A percentile compares a stretch with the other conserved stretches of the same genome.
Conservation (phyloP, 306 rosid genomes). For the Benincasa hispida region DNA sequence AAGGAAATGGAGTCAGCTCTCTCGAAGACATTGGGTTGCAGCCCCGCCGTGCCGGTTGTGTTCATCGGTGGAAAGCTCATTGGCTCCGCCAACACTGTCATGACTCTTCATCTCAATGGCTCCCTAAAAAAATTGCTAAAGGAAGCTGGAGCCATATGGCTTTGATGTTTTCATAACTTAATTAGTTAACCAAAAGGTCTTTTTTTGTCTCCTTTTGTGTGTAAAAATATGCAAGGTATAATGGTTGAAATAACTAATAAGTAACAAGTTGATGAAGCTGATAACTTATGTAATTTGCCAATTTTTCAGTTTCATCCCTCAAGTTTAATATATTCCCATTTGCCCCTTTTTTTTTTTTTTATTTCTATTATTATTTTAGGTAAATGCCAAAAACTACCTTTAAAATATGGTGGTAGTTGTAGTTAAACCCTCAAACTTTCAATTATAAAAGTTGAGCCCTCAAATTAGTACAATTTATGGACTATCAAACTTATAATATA, state of each 20-base stretch:
- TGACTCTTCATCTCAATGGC: constrained; percentile 78
- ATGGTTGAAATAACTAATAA: too few species aligned
- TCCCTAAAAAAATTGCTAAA: constrained; percentile 73
- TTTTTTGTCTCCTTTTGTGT: too few species aligned
- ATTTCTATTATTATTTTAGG: too few species aligned
- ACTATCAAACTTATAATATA: too few species aligned
- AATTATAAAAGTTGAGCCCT: too few species aligned
- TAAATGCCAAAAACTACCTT: too few species aligned
- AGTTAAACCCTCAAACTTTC: too few species aligned
- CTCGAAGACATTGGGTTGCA: constrained; percentile 39
- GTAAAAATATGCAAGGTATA: too few species aligned
- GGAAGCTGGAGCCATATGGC: constrained; percentile 77
- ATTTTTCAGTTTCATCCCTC: background rate
- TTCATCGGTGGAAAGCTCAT: constrained; percentile 70
- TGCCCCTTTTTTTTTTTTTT: too few species aligned
- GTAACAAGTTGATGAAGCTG: background rate
- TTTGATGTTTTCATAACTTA: constrained; percentile 21
- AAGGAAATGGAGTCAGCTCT: constrained; percentile 79
- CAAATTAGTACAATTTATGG: too few species aligned
- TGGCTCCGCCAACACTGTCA: constrained; percentile 81
- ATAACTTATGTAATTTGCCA: background rate
- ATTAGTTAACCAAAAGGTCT: too few species aligned
- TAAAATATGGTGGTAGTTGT: too few species aligned
- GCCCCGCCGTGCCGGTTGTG: constrained; percentile 66
- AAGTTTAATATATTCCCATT: background rate